Evolutionary conservation across 257 asterid genomes (phyloP), one percentile per base, ranked within the genome.

Genomic region (Solanum peruvianum): DNA sequence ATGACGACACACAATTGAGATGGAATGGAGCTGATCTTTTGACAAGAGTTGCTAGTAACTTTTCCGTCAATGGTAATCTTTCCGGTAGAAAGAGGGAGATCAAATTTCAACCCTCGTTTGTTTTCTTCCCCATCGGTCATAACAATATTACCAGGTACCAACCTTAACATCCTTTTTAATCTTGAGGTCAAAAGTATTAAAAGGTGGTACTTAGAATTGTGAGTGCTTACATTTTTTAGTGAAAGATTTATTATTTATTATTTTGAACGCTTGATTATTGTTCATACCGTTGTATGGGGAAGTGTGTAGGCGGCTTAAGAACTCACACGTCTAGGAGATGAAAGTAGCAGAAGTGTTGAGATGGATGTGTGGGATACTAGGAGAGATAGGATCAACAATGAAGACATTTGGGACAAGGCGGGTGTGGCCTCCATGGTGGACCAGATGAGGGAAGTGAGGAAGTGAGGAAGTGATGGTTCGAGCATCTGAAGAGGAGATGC

Each of bases 21-120:
- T 93, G 97, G 97, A 97, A 95, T 89, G 99, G 99, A 84, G 97
- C 95, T 87, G 98, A 93, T 87, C 98, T 97, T 86, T 86, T 97
- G 92, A 93, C 94, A 83, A 92, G 99, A 91, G 98, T 92, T 64
- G 95, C 93, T 84, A 88, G 73, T 86, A 92, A 87, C 45, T 91
- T 92, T 88, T 90, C 91, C 80, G 90, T 91, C 72, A 87, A 90
- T 84, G 88, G 84, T 86, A 90, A 88, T 89, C 87, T 78, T 86
- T 71, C 91, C 29, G 91, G 91, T 87, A 89, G 47, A 52, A 89
- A 82, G 84, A 89, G 8, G 72, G 95, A 93, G 88, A 95, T 95
- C 89, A 88, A 42, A 29, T 86, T 93, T 89, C 95, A 89, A 88
- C 94, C 96, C 20, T 86, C 94, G 82, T 92, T 89, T 87, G 84